Conservation (phyloP, 805 yeast species). For the Vanderwaltozyma tropicalis region DNA sequence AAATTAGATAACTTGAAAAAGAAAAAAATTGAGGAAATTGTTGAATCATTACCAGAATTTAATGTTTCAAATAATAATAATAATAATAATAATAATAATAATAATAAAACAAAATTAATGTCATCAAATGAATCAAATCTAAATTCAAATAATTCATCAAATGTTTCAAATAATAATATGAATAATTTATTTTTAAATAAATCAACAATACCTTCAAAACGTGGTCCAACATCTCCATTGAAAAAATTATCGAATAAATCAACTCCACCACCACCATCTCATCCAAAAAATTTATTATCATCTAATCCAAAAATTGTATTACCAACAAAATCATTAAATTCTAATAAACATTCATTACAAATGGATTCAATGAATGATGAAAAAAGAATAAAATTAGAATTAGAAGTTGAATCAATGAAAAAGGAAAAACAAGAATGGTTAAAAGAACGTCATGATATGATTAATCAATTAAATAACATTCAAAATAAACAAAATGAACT, state of each 20-base stretch:
- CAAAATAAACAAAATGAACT: constrained; percentile 32
- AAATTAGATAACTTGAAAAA: constrained; percentile 69
- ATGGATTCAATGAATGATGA: not conserved
- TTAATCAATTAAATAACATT: constrained; percentile 22
- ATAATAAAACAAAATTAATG: constrained; percentile 1
- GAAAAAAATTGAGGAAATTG: constrained; percentile 53
- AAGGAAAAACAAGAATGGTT: constrained; percentile 38
- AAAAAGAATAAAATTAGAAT: constrained; percentile 23
- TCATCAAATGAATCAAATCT: constrained; percentile 3
- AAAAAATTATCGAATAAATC: constrained; percentile 29
- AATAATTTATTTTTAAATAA: constrained; percentile 1
- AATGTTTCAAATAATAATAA: not conserved
- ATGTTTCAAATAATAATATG: not conserved
- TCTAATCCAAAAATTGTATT: constrained; percentile 2
- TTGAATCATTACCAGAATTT: constrained; percentile 25
- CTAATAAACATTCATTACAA: not conserved
- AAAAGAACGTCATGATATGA: constrained; percentile 24
- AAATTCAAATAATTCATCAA: not conserved
- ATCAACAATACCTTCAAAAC: constrained; percentile 48
- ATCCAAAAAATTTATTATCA: not conserved
- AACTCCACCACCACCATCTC: not conserved
- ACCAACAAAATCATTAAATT: constrained; percentile 3
- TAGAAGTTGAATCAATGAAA: constrained; percentile 35
- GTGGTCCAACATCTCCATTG: constrained; percentile 63
- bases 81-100: constrained; percentile 5